These are phyloP conservation scores for Cubamyces sp. DNA, from an alignment of 768 basidiomycete genomes.

Conservation along the genomic window DNA sequence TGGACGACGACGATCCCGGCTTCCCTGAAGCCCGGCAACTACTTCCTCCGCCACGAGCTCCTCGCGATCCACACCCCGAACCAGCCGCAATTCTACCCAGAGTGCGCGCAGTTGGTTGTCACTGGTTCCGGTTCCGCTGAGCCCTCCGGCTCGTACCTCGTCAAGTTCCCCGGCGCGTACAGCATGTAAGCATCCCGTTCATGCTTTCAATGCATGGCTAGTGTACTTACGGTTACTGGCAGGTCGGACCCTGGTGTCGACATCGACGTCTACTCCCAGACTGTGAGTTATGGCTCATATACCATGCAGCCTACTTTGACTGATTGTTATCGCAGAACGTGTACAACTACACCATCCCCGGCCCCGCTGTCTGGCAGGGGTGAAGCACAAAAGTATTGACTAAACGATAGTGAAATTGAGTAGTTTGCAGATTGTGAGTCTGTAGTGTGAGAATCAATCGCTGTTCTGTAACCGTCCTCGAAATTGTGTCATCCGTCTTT, in stretches of 20 bases:
- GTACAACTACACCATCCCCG: conserved; percentile 47
- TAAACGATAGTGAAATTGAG: too few species aligned
- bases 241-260: conserved; percentile 30
- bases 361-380: conserved; percentile 23
- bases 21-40: conserved; percentile 30
- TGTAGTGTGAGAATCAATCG: too few species aligned
- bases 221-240: neutral
- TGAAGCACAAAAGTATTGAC: neutral
- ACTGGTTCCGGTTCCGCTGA: conserved; percentile 24
- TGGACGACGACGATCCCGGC: conserved; percentile 35
- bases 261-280: conserved; percentile 41
- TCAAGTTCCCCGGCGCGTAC: conserved; percentile 43
- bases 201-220: neutral
- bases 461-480: too few species aligned
- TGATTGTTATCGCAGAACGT: conserved; percentile 5
- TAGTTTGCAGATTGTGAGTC: too few species aligned
- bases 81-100: conserved; percentile 28
- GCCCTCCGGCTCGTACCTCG: conserved; percentile 40
- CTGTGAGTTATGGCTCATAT: neutral
- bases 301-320: neutral
- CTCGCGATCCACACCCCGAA: conserved; percentile 38
- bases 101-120: conserved; percentile 37
- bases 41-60: conserved; percentile 38
- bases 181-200: conserved; percentile 18
- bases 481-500: too few species aligned